Evolutionary conservation across 1,139 yeast species (phyloP), one percentile per base, ranked within the genome.

Genomic region (Taiozyma sp.): DNA sequence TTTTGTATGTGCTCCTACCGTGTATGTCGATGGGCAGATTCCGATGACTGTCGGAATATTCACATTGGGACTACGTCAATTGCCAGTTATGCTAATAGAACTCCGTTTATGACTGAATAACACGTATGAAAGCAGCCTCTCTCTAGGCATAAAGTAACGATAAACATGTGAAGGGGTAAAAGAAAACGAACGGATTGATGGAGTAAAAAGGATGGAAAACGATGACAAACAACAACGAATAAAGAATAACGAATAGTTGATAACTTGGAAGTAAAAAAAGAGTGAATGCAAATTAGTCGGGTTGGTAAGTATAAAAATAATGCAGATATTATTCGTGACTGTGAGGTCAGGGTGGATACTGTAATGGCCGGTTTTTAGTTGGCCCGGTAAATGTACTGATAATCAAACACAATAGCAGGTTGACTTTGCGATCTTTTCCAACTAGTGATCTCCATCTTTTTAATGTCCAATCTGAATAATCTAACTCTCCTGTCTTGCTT

Each of bases 381-480:
- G 41, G 24, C 14, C n/a, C 53, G 36, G 27, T 50, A 53, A 14
- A 66, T 58, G 49, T 57, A 65, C 47, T 66, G 70, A 47, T 66
- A 66, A 42, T 66, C 69, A 49, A 61, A 63, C 8, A 64, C 67
- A 4, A 55, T 52, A 16, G 51, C 48, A 3, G 65, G 62, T 10
- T 69, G 66, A 47, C 68, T 65, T 54, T 76, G 78, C n/a, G 71
- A 65, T 47, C 83, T 62, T 64, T 80, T 80, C 84, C 84, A 80
- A 4, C 79, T 69, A 39, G 67, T 69, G 23, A 80, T 74, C 41
- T 70, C 73, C 9, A 72, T 75, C 8, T 57, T 60, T 12, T 57
- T 56, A 8, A 71, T 65, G 56, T 79, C 76, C 22, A 79, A 54
- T 48, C 75, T 77, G 62, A 69, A 80, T 9, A 75, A 56, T 49